Conservation (phyloP, 108 stramenopile genomes). For the Asterionellopsis glacialis region DNA sequence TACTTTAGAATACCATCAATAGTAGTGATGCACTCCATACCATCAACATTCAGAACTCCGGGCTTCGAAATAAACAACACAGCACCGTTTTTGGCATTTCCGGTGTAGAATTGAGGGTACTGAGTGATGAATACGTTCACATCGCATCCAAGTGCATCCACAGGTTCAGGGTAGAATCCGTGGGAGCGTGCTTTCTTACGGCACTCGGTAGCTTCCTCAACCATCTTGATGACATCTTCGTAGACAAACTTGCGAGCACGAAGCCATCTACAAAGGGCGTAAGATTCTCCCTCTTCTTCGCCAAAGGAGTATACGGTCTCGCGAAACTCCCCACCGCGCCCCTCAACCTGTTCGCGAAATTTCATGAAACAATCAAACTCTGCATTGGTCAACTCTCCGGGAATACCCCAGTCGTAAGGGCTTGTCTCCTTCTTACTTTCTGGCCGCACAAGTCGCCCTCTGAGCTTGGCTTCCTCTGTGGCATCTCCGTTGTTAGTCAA, state of each 20-base stretch:
- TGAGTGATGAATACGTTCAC: conserved; percentile 57
- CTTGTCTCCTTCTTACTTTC: conserved; percentile 12
- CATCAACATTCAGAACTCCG: conserved; percentile 75
- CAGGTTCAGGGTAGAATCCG: conserved; percentile 76
- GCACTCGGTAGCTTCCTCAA: conserved; percentile 68
- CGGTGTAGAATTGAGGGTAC: conserved; percentile 80
- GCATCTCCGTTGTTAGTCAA: neutral
- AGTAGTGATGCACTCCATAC: conserved; percentile 78
- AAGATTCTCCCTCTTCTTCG: conserved; percentile 46
- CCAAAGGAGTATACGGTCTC: conserved; percentile 52
- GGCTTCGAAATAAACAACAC: conserved; percentile 80
- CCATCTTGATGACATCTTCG: conserved; percentile 78
- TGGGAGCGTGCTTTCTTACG: conserved; percentile 46
- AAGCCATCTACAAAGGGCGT: conserved; percentile 47
- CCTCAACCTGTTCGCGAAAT: conserved; percentile 46
- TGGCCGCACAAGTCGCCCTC: neutral
- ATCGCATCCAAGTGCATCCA: conserved; percentile 60
- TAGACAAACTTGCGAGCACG: conserved; percentile 54
- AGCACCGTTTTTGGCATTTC: conserved; percentile 67
- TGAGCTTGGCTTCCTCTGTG: neutral
- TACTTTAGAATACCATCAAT: conserved; percentile 72
- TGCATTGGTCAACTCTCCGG: conserved; percentile 44
- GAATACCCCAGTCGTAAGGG: conserved; percentile 45
- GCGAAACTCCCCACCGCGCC: conserved; percentile 39
- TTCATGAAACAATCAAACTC: conserved; percentile 34